Evolutionary conservation across 2,329 filamentous ascomycete species (phyloP).

Genomic region (Verruconis gallopava): DNA sequence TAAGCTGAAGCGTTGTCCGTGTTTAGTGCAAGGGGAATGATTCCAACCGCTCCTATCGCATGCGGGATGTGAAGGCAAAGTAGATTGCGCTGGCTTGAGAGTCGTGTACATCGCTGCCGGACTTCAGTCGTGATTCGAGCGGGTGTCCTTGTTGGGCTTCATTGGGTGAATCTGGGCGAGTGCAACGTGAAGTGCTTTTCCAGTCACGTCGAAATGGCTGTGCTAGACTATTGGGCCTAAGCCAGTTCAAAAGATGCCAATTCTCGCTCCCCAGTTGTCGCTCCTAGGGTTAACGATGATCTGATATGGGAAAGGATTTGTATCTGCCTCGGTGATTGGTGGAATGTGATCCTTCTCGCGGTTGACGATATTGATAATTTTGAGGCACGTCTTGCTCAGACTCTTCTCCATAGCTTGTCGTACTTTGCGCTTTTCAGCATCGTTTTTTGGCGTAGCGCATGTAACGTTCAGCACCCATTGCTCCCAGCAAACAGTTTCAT

Average conservation of each 20-base stretch:
- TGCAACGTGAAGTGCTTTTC: too few species aligned
- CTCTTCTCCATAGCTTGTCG: slow-evolving; percentile 84
- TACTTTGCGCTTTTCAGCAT: slow-evolving; percentile 72
- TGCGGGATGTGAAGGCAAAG: too few species aligned
- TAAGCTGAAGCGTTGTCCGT: too few species aligned
- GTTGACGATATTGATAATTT: slow-evolving; percentile 80
- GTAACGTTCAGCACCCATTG: slow-evolving; percentile 88
- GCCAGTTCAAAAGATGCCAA: slow-evolving; percentile 63
- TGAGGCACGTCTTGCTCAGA: slow-evolving; percentile 73
- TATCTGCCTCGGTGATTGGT: slow-evolving; percentile 81
- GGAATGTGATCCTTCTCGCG: slow-evolving; percentile 91
- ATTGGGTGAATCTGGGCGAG: too few species aligned
- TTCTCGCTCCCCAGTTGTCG: slow-evolving; percentile 64
- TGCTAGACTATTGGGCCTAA: too few species aligned
- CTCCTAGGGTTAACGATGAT: slow-evolving; percentile 78
- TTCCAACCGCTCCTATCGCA: too few species aligned
- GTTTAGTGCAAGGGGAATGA: too few species aligned
- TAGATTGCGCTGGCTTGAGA: too few species aligned
- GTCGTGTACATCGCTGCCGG: too few species aligned
- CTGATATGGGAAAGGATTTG: slow-evolving; percentile 91
- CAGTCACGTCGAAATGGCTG: too few species aligned
- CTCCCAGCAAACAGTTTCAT: slow-evolving; percentile 96
- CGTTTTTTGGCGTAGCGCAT: slow-evolving; percentile 78
- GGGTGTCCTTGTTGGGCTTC: too few species aligned
- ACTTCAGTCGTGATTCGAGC: too few species aligned